Evolutionary conservation across 805 yeast genomes (phyloP).

Genomic region (Metschnikowia santaceciliae): DNA sequence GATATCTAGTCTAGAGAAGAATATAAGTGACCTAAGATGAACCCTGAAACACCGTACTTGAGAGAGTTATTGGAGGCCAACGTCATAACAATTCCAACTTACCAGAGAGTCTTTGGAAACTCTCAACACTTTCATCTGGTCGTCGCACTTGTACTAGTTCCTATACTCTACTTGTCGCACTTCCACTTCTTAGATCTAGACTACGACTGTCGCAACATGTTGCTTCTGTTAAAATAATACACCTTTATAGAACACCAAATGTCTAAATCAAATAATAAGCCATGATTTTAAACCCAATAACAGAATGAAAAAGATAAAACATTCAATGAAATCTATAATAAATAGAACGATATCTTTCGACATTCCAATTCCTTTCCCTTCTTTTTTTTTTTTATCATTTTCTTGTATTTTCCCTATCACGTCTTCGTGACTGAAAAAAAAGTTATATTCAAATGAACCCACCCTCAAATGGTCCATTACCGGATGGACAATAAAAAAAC

Average conservation of each 20-base stretch:
- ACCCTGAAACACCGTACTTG: too few species aligned
- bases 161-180: background rate
- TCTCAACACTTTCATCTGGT: too few species aligned
- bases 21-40: too few species aligned
- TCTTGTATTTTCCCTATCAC: slow-evolving; percentile 5
- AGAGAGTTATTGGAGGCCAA: too few species aligned
- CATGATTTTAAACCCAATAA: slow-evolving; percentile 18
- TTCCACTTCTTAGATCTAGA: background rate
- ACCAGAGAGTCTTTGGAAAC: too few species aligned
- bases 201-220: slow-evolving; percentile 1
- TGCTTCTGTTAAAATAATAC: slow-evolving; percentile 25
- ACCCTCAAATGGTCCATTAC: slow-evolving; percentile 15
- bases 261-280: slow-evolving; percentile 36
- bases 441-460: slow-evolving; percentile 13
- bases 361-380: slow-evolving; percentile 14
- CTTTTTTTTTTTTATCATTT: slow-evolving; percentile 14
- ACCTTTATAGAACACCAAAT: slow-evolving; percentile 34
- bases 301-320: slow-evolving; percentile 19
- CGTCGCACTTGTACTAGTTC: background rate
- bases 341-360: slow-evolving; percentile 16
- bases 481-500: slow-evolving; percentile 16
- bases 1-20: too few species aligned
- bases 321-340: slow-evolving; percentile 15
- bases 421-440: slow-evolving; percentile 6
- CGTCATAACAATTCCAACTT: too few species aligned